phyloP scores from a whole-genome alignment of 2,329 filamentous ascomycete species.

The Oidium heveae region DNA sequence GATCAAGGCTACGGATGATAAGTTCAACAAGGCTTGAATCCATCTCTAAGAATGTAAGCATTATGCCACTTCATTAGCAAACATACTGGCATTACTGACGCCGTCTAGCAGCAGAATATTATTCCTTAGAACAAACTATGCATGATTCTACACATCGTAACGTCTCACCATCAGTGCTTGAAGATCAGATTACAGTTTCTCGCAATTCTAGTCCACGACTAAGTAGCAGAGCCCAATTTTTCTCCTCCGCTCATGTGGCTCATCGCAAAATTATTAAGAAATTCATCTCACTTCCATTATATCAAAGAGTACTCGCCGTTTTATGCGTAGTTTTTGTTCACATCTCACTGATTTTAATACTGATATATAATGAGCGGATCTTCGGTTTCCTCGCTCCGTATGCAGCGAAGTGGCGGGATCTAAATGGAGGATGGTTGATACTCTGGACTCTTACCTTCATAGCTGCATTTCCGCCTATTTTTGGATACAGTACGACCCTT shows the following conservation, averaged over 20 bases:
- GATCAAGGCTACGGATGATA: too few species aligned
- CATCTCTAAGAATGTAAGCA: too few species aligned
- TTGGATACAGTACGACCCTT: conserved; percentile 43
- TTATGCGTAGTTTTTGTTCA: conserved; percentile 21
- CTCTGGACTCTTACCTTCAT: conserved; percentile 39
- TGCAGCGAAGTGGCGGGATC: conserved; percentile 51
- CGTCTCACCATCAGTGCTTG: conserved; percentile 15
- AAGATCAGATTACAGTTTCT: conserved; percentile 5
- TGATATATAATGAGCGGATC: conserved; percentile 57
- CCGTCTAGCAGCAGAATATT: too few species aligned
- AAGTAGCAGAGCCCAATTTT: conserved; percentile 16
- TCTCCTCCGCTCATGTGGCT: conserved; percentile 27
- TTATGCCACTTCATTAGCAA: too few species aligned
- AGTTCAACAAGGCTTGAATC: too few species aligned
- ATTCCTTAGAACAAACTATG: too few species aligned
- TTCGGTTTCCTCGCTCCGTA: conserved; percentile 50
- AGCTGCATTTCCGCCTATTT: conserved; percentile 44
- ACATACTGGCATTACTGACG: too few species aligned
- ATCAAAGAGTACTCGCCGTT: conserved; percentile 35
- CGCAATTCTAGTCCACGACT: conserved; percentile 4
- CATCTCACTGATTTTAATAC: conserved; percentile 38
- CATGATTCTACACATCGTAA: conserved; percentile 7
- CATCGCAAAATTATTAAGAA: conserved; percentile 21
- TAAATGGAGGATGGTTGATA: conserved; percentile 43
- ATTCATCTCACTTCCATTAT: conserved; percentile 28